Base-by-base conservation (phyloP, 1,284 basidiomycete genomes). In the Pholiota adiposa region DNA sequence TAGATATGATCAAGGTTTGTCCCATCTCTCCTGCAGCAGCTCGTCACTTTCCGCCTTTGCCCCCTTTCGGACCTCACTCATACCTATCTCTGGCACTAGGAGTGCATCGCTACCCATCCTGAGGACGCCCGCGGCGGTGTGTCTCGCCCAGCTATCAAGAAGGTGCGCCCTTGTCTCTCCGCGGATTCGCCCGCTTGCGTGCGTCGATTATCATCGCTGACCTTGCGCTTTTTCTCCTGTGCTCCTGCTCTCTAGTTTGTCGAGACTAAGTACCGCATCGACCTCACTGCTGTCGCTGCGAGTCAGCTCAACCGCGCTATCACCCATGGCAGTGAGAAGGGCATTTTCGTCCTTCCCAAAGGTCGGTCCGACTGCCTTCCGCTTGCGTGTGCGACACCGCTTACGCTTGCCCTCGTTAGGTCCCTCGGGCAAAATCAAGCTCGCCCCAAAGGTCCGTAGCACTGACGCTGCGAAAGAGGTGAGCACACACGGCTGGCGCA, bases 101-200 rank as follows among this genome's bases (percentile, higher is more conserved):
- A 90, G 77, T 87, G 85, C 70, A 86, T 92, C 76, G 74, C 79
- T 63, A 82, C 82, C 49, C 81, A 89, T 75, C 86, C 87, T 56
- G 84, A 85, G 57, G 88, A 88, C 48, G 82, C 86, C 58, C 85
- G 89, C 57, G 67, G 73, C 57, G 90, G 89, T 73, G 87, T 91
- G 67, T 90, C 89, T 63, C 84, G 90, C 65, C 86, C 88, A 23
- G 84, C 80, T 60, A 88, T 92, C 79, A 92, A 92, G 84, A 92
- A 91, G 86, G 79, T 89, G 68, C 69, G 82, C 36, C 16, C 36
- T 38, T 77, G 44, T 58, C 23, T 27, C 23, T 23, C 27, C 29
- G 33, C 50, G 5, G 21, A 12, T 23, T 8, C 40, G 4, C 40
- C 29, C 41, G 31, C 53, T 18, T 55, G 53, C 49, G 40, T 51